A percentile compares a stretch with the other conserved stretches of the same genome.
These are phyloP conservation scores for Melanopsichium pennsylvanicum DNA, from an alignment of 1,284 basidiomycete species.

Conservation along the genomic window DNA sequence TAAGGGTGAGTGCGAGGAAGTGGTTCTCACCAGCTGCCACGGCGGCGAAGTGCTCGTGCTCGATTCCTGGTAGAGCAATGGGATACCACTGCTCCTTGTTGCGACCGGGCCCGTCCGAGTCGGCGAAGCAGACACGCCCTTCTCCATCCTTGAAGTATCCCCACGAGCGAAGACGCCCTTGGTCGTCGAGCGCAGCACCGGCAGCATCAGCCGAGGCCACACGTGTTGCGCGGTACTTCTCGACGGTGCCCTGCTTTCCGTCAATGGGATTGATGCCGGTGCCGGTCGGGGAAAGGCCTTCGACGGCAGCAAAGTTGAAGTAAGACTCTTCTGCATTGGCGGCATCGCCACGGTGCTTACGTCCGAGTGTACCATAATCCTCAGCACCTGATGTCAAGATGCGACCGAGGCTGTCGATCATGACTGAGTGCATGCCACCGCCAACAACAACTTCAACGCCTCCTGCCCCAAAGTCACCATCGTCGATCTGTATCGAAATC, in stretches of 20 bases:
- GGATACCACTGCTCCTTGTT: conserved; percentile 59
- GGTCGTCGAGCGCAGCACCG: conserved; percentile 78
- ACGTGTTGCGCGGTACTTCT: conserved; percentile 78
- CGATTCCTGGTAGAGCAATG: conserved; percentile 65
- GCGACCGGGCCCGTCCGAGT: conserved; percentile 49
- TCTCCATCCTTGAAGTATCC: conserved; percentile 80
- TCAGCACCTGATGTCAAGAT: conserved; percentile 81
- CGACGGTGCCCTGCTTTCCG: conserved; percentile 77
- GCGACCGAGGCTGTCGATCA: conserved; percentile 57
- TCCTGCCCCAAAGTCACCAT: conserved; percentile 51
- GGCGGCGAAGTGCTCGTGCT: conserved; percentile 73
- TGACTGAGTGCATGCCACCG: conserved; percentile 64
- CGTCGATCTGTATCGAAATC: conserved; percentile 51
- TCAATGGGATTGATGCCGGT: conserved; percentile 67
- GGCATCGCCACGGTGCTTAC: conserved; percentile 70
- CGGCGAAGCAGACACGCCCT: conserved; percentile 83
- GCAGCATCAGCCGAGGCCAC: conserved; percentile 85
- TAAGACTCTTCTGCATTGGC: conserved; percentile 82
- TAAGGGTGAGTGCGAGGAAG: conserved; percentile 81
- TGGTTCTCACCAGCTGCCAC: conserved; percentile 86
- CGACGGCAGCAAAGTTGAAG: conserved; percentile 76
- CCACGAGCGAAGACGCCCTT: conserved; percentile 75
- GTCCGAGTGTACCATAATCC: conserved; percentile 88
- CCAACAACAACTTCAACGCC: conserved; percentile 58
- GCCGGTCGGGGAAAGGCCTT: conserved; percentile 69